phyloP scores from a whole-genome alignment of 257 asterid species.

The Leptodermis oblonga region DNA sequence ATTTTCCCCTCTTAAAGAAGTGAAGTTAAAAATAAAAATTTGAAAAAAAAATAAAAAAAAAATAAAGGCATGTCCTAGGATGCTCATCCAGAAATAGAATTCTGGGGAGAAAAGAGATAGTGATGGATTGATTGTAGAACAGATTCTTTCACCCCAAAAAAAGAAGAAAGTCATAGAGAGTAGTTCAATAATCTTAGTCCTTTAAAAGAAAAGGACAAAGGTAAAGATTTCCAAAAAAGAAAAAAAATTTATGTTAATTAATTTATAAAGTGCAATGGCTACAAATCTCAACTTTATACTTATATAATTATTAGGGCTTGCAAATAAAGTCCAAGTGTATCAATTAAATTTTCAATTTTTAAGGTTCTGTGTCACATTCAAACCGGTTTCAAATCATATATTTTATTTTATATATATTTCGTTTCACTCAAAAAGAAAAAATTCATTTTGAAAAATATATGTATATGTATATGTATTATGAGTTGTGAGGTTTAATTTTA shows the following conservation, averaged over 20 bases:
- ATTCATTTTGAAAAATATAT: too few species aligned
- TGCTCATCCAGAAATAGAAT: conserved; percentile 14
- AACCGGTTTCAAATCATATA: too few species aligned
- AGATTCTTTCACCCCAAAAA: conserved; percentile 2
- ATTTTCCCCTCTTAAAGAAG: too few species aligned
- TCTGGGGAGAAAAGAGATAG: not conserved
- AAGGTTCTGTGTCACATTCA: too few species aligned
- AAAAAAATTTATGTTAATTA: not conserved
- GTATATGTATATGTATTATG: too few species aligned
- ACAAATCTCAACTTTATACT: conserved; percentile 9
- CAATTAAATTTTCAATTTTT: too few species aligned
- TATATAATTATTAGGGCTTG: not conserved
- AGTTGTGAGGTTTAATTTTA: too few species aligned
- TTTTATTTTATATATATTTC: too few species aligned
- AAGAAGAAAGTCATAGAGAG: not conserved
- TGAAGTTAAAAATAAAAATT: too few species aligned
- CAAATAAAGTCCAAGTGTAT: not conserved
- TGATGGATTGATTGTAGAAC: not conserved
- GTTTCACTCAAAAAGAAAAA: too few species aligned
- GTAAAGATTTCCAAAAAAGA: not conserved
- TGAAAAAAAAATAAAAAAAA: too few species aligned
- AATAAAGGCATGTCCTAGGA: conserved; percentile 16
- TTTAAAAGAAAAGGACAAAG: not conserved
- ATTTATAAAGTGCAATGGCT: conserved; percentile 9
- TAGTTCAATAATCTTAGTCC: not conserved